Conservation (phyloP, 73 alveolate species). For the Stentor roeselii region DNA sequence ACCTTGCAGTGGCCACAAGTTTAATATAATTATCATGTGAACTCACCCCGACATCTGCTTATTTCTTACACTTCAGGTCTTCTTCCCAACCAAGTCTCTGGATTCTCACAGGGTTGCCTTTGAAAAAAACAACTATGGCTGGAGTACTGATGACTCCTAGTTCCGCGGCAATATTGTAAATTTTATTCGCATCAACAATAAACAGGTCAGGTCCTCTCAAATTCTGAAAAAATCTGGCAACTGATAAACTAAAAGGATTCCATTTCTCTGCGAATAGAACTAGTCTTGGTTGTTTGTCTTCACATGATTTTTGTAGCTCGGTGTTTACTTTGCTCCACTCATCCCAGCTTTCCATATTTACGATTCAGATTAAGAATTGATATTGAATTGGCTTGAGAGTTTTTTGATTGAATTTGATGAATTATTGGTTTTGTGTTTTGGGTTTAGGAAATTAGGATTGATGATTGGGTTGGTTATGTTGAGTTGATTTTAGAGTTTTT, state of each 20-base stretch:
- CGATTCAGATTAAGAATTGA: no score
- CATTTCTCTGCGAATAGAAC: constrained; percentile 22
- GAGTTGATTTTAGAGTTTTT: no score
- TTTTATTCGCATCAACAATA: constrained; percentile 1
- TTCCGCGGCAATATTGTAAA: background rate
- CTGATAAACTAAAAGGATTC: background rate
- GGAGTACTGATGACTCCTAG: constrained; percentile 7
- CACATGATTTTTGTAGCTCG: constrained; percentile 21
- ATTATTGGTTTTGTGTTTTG: no score
- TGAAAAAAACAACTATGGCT: constrained; percentile 14
- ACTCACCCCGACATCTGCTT: constrained; percentile 18
- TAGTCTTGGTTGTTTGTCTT: background rate
- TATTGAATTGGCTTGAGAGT: no score
- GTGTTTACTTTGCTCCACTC: constrained; percentile 15
- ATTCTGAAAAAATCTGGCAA: background rate
- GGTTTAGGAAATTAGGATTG: no score
- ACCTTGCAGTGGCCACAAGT: constrained; percentile 8
- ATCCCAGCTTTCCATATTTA: background rate
- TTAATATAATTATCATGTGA: background rate
- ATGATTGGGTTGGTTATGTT: no score
- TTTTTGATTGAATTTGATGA: no score
- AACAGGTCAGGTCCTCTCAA: background rate
- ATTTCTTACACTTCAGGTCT: constrained; percentile 8
- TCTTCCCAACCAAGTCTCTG: constrained; percentile 27
- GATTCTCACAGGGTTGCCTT: constrained; percentile 17